Conservation (phyloP, 495 filamentous ascomycete species). For the Sphaerosporella brunnea region DNA sequence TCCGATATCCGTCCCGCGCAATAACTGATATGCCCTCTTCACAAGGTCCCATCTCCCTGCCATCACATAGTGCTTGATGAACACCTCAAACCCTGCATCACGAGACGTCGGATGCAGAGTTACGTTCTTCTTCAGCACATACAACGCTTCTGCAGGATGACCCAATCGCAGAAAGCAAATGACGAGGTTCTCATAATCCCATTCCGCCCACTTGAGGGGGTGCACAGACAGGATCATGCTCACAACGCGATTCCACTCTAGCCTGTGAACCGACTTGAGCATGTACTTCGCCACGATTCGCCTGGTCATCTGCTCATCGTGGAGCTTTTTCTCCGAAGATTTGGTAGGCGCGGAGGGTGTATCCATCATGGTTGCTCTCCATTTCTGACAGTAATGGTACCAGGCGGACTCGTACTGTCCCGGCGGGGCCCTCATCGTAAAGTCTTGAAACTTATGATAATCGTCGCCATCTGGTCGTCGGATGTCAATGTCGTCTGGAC, state of each 20-base stretch:
- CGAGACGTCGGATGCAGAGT: not conserved
- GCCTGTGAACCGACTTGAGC: not conserved
- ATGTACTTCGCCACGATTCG: not conserved
- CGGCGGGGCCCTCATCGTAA: not conserved
- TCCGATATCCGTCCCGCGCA: slow-evolving; percentile 6
- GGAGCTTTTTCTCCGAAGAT: not conserved
- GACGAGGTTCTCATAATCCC: slow-evolving; percentile 1
- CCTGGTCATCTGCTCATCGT: not conserved
- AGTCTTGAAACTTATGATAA: slow-evolving; percentile 10
- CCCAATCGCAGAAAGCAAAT: not conserved
- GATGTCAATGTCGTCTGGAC: not conserved
- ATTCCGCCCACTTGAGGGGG: not conserved
- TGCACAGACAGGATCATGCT: not conserved
- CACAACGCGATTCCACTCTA: not conserved
- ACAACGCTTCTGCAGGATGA: not conserved
- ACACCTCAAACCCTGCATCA: slow-evolving; percentile 14
- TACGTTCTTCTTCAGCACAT: not conserved
- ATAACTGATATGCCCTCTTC: slow-evolving; percentile 13
- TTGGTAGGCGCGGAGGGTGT: too few species aligned
- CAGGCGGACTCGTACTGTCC: slow-evolving; percentile 15
- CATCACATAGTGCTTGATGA: slow-evolving; percentile 12
- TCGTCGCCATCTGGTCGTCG: slow-evolving; percentile 1
- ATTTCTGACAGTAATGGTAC: slow-evolving; percentile 17
- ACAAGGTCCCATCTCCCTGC: slow-evolving; percentile 12
- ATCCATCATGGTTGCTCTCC: not conserved